phyloP scores from a whole-genome alignment of 2,329 filamentous ascomycete species.

The Coniochaeta sp. region DNA sequence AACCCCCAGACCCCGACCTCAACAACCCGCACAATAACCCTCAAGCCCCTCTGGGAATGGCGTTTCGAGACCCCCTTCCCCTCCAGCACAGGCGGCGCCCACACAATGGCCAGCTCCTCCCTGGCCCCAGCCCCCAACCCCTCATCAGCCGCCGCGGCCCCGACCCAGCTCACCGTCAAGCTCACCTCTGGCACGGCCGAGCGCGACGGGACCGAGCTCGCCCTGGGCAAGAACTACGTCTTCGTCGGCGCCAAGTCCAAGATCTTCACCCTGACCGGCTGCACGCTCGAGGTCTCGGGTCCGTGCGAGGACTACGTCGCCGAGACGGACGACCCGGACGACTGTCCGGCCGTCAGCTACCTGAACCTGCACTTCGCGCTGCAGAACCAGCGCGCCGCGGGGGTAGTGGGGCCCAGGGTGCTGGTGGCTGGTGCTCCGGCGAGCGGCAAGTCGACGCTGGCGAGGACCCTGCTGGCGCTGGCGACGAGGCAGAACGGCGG shows the following conservation, averaged over 20 bases:
- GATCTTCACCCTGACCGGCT: slow-evolving; percentile 89
- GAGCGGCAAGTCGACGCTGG: slow-evolving; percentile 76
- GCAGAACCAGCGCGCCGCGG: slow-evolving; percentile 40
- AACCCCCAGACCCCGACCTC: slow-evolving; percentile 18
- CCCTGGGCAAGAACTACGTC: slow-evolving; percentile 68
- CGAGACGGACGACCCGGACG: slow-evolving; percentile 59
- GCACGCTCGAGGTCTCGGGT: slow-evolving; percentile 70
- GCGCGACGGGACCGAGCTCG: slow-evolving; percentile 91
- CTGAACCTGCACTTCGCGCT: slow-evolving; percentile 85
- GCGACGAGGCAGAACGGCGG: slow-evolving; percentile 60
- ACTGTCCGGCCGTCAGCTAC: slow-evolving; percentile 74
- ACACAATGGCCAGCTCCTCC: slow-evolving; percentile 33
- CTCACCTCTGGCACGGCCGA: slow-evolving; percentile 79
- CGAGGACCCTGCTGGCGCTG: slow-evolving; percentile 71
- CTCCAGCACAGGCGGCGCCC: slow-evolving; percentile 20
- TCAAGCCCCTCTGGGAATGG: slow-evolving; percentile 66
- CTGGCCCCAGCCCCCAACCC: slow-evolving; percentile 13
- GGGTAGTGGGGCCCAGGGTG: slow-evolving; percentile 53
- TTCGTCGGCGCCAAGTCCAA: slow-evolving; percentile 80
- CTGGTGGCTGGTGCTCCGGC: slow-evolving; percentile 73
- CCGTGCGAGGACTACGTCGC: slow-evolving; percentile 48
- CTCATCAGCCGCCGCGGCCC: not conserved
- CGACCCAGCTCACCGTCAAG: slow-evolving; percentile 36
- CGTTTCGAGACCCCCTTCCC: slow-evolving; percentile 59
- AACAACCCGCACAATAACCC: slow-evolving; percentile 37